phyloP scores from a whole-genome alignment of 2,329 filamentous ascomycete genomes.

The Xylaria sp. region DNA sequence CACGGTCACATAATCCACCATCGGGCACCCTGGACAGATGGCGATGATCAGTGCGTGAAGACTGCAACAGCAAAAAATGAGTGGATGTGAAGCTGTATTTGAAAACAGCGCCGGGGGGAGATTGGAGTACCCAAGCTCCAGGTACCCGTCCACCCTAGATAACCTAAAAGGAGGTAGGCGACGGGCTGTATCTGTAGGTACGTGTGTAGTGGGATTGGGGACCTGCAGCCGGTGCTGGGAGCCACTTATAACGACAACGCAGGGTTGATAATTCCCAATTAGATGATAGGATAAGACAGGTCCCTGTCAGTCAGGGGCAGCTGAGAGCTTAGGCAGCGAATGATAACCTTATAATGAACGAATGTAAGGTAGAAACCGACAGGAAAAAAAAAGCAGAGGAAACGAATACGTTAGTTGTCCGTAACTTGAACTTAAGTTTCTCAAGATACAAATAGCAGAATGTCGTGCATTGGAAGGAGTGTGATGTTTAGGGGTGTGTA shows the following conservation, averaged over 20 bases:
- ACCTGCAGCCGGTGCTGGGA: constrained; percentile 34
- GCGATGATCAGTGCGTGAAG: constrained; percentile 46
- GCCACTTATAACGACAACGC: constrained; percentile 24
- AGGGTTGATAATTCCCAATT: constrained; percentile 22
- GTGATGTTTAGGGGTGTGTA: neutral
- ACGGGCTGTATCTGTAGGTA: neutral
- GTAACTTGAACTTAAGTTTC: too few species aligned
- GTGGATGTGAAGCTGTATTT: constrained; percentile 27
- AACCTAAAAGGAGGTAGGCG: neutral
- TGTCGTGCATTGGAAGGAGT: neutral
- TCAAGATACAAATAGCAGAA: neutral
- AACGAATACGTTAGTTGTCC: neutral
- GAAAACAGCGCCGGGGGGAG: constrained; percentile 25
- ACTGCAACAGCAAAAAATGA: constrained; percentile 38
- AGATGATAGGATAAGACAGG: constrained; percentile 22
- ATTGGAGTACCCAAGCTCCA: constrained; percentile 29
- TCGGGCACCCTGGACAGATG: constrained; percentile 43
- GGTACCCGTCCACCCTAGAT: neutral
- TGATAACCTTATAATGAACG: constrained; percentile 34
- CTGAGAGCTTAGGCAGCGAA: constrained; percentile 44
- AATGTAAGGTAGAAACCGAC: neutral
- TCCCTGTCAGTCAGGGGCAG: constrained; percentile 36
- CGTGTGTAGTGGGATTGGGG: constrained; percentile 16
- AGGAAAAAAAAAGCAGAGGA: neutral
- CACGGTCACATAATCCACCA: constrained; percentile 45